Base-by-base conservation (phyloP, 2,329 filamentous ascomycete genomes). In the Colletotrichum simmondsii region DNA sequence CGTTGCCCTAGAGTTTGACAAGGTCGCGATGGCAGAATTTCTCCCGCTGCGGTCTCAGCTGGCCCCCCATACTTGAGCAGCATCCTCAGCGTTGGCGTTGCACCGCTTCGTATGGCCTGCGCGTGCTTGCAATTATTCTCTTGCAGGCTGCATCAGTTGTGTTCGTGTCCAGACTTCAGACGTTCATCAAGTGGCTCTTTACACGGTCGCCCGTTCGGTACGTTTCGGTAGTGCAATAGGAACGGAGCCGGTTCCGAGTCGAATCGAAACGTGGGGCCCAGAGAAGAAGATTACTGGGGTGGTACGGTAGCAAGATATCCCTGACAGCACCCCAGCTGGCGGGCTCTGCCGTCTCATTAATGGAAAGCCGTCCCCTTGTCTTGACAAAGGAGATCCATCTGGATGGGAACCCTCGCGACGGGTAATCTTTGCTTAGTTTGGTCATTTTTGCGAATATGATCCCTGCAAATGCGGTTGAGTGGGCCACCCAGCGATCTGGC, bases 311-410 rank as follows among this genome's bases (percentile, higher is more conserved):
- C 57, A 65, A 56, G 67, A 57, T 14, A 71, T 54, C 66, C 66
- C 52, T 71, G 67, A 26, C 35, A 65, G n/a, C 22, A 61, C 61
- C 71, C 71, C 67, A 52, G 71, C 63, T 72, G 63, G 62, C 71
- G 71, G 71, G 71, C 71, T 72, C 71, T 73, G 71, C 71, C 71
- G 71, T 73, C 71, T 73, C 71, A 71, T 71, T 24, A 68, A 73
- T 64, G 57, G 58, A 59, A 66, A 57, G 71, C 52, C 49, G 35
- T 49, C 24, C 42, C 71, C 62, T 46, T 65, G 49, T 67, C 59
- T 56, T 59, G 24, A 63, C 57, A 59, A 35, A 26, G 59, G 37
- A 59, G 58, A 68, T 72, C 71, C 63, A 68, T 72, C 54, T 67
- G 53, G 28, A 72, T 58, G 68, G 71, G 32, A 64, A 63, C 68